Percentiles rank a stretch among this genome's conserved stretches.
Evolutionary conservation across 305 asterid genomes (phyloP).

Genomic region (Caryopteris hybrid): DNA sequence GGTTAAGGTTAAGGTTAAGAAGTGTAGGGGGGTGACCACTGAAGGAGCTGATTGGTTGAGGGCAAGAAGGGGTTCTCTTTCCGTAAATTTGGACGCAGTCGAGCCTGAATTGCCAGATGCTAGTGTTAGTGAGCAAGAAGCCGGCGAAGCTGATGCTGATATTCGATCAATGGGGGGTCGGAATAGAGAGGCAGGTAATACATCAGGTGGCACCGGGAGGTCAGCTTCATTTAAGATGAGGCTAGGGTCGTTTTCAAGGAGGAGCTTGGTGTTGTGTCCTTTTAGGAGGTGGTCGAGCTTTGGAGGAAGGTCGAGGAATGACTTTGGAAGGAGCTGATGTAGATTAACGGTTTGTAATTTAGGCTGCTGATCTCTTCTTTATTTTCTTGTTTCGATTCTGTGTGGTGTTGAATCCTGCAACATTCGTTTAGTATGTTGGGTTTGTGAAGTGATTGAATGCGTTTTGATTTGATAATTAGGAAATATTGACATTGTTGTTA

Average conservation of each 20-base stretch:
- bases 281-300: slow-evolving; percentile 67
- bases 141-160: slow-evolving; percentile 41
- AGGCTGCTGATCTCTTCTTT: slow-evolving; percentile 17
- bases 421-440: too few species aligned
- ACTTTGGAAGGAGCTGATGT: slow-evolving; percentile 23
- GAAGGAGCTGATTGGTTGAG: slow-evolving; percentile 71
- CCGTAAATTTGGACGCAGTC: slow-evolving; percentile 53
- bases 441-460: slow-evolving; percentile 11
- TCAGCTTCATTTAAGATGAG: slow-evolving; percentile 55
- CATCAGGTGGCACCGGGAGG: slow-evolving; percentile 38
- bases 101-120: slow-evolving; percentile 54
- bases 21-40: slow-evolving; percentile 66
- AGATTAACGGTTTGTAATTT: slow-evolving; percentile 20
- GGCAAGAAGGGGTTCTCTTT: slow-evolving; percentile 50
- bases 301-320: slow-evolving; percentile 44
- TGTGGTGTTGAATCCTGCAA: slow-evolving; percentile 29
- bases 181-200: slow-evolving; percentile 25
- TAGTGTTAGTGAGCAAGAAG: slow-evolving; percentile 47
- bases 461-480: slow-evolving; percentile 4
- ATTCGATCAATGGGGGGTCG: slow-evolving; percentile 19
- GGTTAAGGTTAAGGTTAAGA: slow-evolving; percentile 78
- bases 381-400: slow-evolving; percentile 14
- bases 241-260: slow-evolving; percentile 49
- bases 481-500: too few species aligned
- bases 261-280: slow-evolving; percentile 45